Conservation (phyloP, 495 filamentous ascomycete species). For the Penicillium bovifimosum region DNA sequence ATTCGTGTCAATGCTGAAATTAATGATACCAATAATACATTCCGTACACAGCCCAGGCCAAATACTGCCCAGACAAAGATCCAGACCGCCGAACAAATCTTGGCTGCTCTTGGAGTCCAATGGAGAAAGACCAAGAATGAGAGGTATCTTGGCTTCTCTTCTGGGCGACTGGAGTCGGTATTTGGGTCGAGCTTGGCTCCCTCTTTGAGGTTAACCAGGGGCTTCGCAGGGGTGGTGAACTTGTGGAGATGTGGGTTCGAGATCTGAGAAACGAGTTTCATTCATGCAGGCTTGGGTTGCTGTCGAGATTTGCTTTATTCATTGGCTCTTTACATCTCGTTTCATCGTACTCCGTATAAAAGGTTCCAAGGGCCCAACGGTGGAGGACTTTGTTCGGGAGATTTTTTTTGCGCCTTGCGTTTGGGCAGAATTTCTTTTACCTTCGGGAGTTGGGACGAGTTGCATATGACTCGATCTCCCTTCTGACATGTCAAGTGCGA, state of each 20-base stretch:
- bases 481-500: background rate
- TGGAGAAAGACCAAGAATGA: conserved; percentile 7
- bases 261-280: background rate
- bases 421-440: background rate
- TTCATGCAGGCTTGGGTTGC: background rate
- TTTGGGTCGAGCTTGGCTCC: conserved; percentile 15
- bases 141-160: conserved; percentile 18
- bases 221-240: background rate
- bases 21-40: background rate
- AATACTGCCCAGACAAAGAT: background rate
- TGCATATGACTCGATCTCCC: background rate
- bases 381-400: background rate
- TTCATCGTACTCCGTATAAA: background rate
- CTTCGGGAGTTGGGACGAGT: background rate
- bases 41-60: background rate
- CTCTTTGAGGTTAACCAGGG: conserved; percentile 22
- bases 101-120: background rate
- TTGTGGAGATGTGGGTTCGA: background rate
- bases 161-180: background rate
- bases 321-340: background rate
- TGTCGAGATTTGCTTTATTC: background rate
- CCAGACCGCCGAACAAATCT: conserved; percentile 2
- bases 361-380: background rate
- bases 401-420: background rate
- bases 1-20: background rate